phyloP scores from a whole-genome alignment of 176 grass and related monocot species.

The Carex scoparia region DNA sequence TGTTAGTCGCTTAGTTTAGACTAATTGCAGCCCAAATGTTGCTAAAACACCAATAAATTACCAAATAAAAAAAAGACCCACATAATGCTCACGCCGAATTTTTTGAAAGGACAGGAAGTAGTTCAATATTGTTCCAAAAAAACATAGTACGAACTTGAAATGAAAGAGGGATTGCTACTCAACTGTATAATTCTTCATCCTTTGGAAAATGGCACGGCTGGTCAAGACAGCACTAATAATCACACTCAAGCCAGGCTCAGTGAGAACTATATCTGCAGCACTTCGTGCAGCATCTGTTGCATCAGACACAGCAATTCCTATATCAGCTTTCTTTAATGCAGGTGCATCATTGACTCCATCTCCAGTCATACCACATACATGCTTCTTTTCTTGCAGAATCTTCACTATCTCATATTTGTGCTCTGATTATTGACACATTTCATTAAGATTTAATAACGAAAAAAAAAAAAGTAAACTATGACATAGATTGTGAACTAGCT shows the following conservation, averaged over 20 bases:
- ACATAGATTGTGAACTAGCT: not conserved
- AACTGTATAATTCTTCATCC: constrained; percentile 94
- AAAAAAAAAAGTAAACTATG: constrained; percentile 3
- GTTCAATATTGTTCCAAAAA: not conserved
- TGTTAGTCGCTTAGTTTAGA: not conserved
- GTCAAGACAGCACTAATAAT: constrained; percentile 72
- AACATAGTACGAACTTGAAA: not conserved
- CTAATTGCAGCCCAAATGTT: not conserved
- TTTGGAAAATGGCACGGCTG: constrained; percentile 76
- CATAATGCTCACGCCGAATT: not conserved
- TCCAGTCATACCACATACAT: constrained; percentile 71
- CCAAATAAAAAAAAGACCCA: not conserved
- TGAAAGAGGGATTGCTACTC: not conserved
- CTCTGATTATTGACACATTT: constrained; percentile 25
- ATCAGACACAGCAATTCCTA: constrained; percentile 77
- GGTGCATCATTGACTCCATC: constrained; percentile 77
- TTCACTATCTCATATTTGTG: constrained; percentile 91
- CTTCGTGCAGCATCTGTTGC: constrained; percentile 69
- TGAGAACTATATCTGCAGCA: constrained; percentile 86
- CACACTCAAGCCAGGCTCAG: constrained; percentile 73
- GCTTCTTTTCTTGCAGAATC: constrained; percentile 51
- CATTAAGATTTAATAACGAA: not conserved
- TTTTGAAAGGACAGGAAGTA: not conserved
- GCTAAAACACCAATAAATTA: not conserved
- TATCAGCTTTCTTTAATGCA: constrained; percentile 72